These are phyloP conservation scores for maize (Zea mays) DNA, from an alignment of 176 grass and related monocot species.

Conservation along the genomic window Zm-B73-REFERENCE-NAM-5.0 NC_050096.1:259841501-259842000, in stretches of 20 bases:
- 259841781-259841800: not conserved
- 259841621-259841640: slow-evolving; percentile 25
- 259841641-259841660: slow-evolving; percentile 54
- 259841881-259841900: not conserved
- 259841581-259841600: not conserved
- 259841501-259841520: slow-evolving; percentile 31
- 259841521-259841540: slow-evolving; percentile 26
- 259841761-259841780: not conserved
- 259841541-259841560: slow-evolving; percentile 5
- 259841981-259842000: not conserved
- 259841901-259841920: slow-evolving; percentile 6
- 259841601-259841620: slow-evolving; percentile 21
- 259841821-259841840: not conserved
- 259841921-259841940: not conserved
- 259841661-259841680: not conserved
- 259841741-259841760: not conserved
- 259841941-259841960: not conserved
- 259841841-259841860: not conserved
- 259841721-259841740: not conserved
- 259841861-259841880: not conserved
- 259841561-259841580: slow-evolving; percentile 34
- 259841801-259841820: not conserved
- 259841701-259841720: slow-evolving; percentile 15
- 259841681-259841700: not conserved
- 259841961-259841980: not conserved